phyloP scores from a whole-genome alignment of 768 basidiomycete genomes.

The Pisolithus sp. region DNA sequence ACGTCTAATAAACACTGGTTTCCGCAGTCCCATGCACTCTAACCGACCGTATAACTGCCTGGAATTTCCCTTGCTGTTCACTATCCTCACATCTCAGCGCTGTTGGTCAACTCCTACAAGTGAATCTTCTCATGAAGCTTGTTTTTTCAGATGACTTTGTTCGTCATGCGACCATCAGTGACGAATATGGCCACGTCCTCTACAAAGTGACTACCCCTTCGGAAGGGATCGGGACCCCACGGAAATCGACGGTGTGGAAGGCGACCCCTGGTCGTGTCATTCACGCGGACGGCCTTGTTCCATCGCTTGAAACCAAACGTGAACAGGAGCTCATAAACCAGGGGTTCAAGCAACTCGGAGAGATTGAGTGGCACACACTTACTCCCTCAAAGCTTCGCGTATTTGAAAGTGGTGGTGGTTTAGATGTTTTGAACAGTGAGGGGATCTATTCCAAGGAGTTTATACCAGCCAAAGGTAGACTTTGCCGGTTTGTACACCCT shows the following conservation, averaged over 20 bases:
- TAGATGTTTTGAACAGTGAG: neutral
- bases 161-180: slow-evolving; percentile 3
- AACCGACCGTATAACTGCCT: no score
- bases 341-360: slow-evolving; percentile 3
- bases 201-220: slow-evolving; percentile 7
- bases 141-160: slow-evolving; percentile 4
- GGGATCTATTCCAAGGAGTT: slow-evolving; percentile 1
- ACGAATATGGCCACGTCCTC: slow-evolving; percentile 1
- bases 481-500: neutral
- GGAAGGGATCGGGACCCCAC: slow-evolving; percentile 1
- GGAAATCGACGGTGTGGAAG: slow-evolving; percentile 7
- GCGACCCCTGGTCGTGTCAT: neutral
- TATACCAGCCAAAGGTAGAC: slow-evolving; percentile 2
- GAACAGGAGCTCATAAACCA: neutral
- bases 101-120: no score
- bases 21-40: no score
- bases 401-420: neutral
- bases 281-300: no score
- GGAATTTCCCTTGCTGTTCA: no score
- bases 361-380: slow-evolving; percentile 5
- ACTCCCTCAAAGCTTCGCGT: slow-evolving; percentile 3
- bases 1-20: no score
- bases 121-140: slow-evolving; percentile 3
- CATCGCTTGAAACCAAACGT: neutral
- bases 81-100: no score